Percentiles rank a stretch among this genome's conserved stretches.
These are phyloP conservation scores for Kwoniella mangroviensis DNA, from an alignment of 768 basidiomycete species.

Conservation along the genomic window DNA sequence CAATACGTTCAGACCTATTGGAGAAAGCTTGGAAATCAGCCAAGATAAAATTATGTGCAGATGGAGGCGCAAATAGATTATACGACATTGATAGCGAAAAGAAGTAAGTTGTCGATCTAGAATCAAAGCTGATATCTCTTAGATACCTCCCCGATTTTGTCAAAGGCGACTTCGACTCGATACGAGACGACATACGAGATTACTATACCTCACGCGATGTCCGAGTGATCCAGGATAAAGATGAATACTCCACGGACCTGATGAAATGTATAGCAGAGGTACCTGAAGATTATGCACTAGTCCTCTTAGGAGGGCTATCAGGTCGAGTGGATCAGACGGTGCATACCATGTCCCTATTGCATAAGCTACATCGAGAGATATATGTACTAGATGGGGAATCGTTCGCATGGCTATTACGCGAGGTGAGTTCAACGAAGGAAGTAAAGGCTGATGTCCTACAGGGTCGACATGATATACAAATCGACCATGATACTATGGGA, in stretches of 20 bases:
- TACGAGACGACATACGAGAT: constrained; percentile 71
- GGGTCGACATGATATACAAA: constrained; percentile 80
- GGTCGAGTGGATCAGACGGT: constrained; percentile 94
- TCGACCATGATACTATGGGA: constrained; percentile 76
- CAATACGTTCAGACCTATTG: constrained; percentile 69
- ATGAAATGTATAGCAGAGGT: constrained; percentile 84
- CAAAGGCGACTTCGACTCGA: constrained; percentile 91
- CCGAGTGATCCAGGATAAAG: constrained; percentile 67
- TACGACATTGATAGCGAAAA: constrained; percentile 63
- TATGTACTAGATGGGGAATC: constrained; percentile 89
- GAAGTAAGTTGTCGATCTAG: constrained; percentile 19
- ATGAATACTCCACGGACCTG: constrained; percentile 88
- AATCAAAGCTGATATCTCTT: not conserved
- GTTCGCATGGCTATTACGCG: constrained; percentile 83
- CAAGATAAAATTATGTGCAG: constrained; percentile 72
- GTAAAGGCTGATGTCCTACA: constrained; percentile 50
- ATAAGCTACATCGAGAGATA: constrained; percentile 74
- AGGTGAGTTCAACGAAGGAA: constrained; percentile 61
- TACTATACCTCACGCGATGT: constrained; percentile 73
- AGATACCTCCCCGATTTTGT: constrained; percentile 83
- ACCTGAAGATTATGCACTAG: constrained; percentile 54
- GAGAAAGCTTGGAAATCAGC: constrained; percentile 55
- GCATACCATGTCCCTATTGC: constrained; percentile 80
- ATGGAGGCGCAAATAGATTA: constrained; percentile 85
- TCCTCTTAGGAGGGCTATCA: constrained; percentile 84